Base-by-base conservation (phyloP, 306 rosid genomes). In the Corylus heterophylla region DNA sequence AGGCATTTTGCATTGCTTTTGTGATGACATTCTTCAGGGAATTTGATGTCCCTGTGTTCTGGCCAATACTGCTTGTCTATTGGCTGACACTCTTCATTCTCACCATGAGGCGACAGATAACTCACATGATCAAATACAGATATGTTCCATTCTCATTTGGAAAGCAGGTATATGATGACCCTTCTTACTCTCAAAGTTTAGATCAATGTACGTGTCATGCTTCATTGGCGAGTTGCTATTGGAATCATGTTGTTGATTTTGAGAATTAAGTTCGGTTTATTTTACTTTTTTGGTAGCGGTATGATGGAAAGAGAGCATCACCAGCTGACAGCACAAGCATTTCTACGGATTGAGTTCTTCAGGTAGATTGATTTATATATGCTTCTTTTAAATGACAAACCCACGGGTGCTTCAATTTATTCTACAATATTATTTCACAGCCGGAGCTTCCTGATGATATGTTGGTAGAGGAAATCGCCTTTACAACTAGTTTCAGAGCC, bases 31-130 rank as follows among this genome's bases (percentile, higher is more conserved):
- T 90, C 85, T 82, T 84, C 76, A 83, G 87, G 29, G 90, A 83
- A 37, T 89, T 89, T 81, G 92, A 89, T 70, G 92, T 89, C 56
- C 98, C 98, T 3, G 98, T 95, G 62, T 95, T 95, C 76, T 95
- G 98, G 98, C 98, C 98, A 18, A 91, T 95, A 78, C 98, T 95
- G 56, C 93, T 95, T 68, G 90, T 95, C 88, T 95, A 95, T 81
- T 95, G 98, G 98, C 80, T 95, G 66, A 89, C 89, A 54, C 86
- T 95, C 14, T 91, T 92, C 83, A 77, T 87, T 6, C 91, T 91
- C 71, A 95, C 98, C 17, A 92, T 95, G 98, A 89, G 98, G 90
- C 91, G 90, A 78, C 98, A 95, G 77, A 92, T 95, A 79, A 52
- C 94, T 16, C 98, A 95, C 85, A 95, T 95, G 98, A 90, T 95